Evolutionary conservation across 2,329 filamentous ascomycete genomes (phyloP), one percentile per base, ranked within the genome.

Genomic region (Microcyclospora tardicrescens): DNA sequence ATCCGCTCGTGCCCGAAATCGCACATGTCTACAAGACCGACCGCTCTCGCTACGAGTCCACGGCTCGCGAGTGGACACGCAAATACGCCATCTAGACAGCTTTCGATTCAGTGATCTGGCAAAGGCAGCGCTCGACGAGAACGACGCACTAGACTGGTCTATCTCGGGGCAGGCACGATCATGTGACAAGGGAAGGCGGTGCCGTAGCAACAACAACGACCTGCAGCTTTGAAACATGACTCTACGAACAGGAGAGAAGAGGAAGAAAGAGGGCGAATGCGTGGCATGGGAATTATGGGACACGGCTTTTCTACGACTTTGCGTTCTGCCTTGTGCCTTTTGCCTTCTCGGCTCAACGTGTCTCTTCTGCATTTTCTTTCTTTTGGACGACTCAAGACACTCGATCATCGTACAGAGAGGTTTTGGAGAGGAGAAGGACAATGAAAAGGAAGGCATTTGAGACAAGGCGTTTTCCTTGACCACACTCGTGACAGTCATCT

Each of bases 21-120:
- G 91, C 91, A 57, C 91, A 98, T 62, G 86, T 96, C 61, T 98
- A 98, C 83, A 98, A 98, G 80, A 95, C 89, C 50, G 91, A 98
- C 67, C 83, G 86, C 55, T 78, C 84, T 56, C 77, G 86, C 64
- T 98, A 98, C 67, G 91, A 98, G 71, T 84, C 85, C 51, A 96
- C 87, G 42, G 91, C 91, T 45, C 75, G 89, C 55, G 91, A 98
- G 71, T 98, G 91, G 91, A 98, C 91, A 57, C 79, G 89, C 65
- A 98, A 98, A 75, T 96, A 96, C 64, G 91, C 91, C 61, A 91
- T 96, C 66, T 96, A 78, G 34, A 28, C 15, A 15, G 15, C 34
- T 13, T 11, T 6, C 14, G 24, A 16, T 10, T 10, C 5, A 8
- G 8, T 24, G 19, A 24, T 24, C 19, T 24, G 4, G 19, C 8